Conservation (phyloP, 2,329 filamentous ascomycete species). For the Basipetospora chlamydospora region DNA sequence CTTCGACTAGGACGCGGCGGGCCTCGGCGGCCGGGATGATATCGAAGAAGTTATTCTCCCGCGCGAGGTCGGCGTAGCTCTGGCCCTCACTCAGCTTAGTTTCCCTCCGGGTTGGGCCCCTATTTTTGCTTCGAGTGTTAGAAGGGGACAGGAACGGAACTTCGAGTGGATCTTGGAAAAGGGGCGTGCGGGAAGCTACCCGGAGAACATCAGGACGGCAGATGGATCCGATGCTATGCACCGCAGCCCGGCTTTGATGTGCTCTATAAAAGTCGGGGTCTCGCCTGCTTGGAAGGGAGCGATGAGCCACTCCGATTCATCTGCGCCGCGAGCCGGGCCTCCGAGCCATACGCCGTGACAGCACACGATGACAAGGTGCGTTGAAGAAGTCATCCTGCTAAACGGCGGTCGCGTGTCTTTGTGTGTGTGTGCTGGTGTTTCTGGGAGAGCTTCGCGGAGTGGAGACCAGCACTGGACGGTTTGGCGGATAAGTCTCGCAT, state of each 20-base stretch:
- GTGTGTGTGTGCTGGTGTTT: not conserved
- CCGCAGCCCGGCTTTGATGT: slow-evolving; percentile 52
- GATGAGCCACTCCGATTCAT: slow-evolving; percentile 56
- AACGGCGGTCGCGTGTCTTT: too few species aligned
- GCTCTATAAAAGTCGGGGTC: slow-evolving; percentile 63
- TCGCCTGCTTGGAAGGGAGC: slow-evolving; percentile 66
- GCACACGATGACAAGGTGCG: slow-evolving; percentile 62
- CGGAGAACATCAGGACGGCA: slow-evolving; percentile 55
- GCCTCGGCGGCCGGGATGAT: slow-evolving; percentile 14
- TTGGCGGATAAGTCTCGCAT: too few species aligned
- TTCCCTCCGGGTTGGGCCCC: slow-evolving; percentile 46
- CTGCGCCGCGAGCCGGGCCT: slow-evolving; percentile 32
- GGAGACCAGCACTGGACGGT: too few species aligned
- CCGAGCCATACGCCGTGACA: slow-evolving; percentile 70
- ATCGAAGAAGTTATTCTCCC: slow-evolving; percentile 30
- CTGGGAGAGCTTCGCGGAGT: not conserved
- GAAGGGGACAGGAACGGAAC: too few species aligned
- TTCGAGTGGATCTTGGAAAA: not conserved
- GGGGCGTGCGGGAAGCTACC: slow-evolving; percentile 27
- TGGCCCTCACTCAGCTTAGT: slow-evolving; percentile 44
- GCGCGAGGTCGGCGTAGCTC: slow-evolving; percentile 44
- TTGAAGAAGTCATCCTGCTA: slow-evolving; percentile 13
- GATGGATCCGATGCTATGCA: slow-evolving; percentile 28
- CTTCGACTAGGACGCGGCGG: slow-evolving; percentile 44
- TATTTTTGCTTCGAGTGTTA: slow-evolving; percentile 18